Evolutionary conservation across 2,329 filamentous ascomycete genomes (phyloP).

Genomic region (Colletotrichum neosansevieriae): DNA sequence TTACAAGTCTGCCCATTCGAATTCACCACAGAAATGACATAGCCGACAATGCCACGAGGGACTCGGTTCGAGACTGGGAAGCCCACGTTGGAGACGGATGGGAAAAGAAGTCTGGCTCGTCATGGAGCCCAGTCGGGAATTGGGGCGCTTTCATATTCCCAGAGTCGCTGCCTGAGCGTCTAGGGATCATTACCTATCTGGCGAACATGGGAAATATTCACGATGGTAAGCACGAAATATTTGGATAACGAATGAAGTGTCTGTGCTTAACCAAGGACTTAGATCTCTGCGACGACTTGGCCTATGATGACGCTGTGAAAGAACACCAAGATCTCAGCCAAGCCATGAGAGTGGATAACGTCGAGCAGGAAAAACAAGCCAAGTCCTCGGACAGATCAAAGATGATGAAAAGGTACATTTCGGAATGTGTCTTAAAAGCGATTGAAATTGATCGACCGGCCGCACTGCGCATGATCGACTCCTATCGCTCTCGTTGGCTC

Average conservation of each 20-base stretch:
- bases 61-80: constrained; percentile 19
- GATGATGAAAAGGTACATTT: constrained; percentile 25
- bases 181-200: constrained; percentile 19
- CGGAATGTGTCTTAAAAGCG: constrained; percentile 8
- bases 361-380: neutral
- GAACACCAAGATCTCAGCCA: constrained; percentile 17
- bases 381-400: neutral
- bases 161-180: constrained; percentile 17
- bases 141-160: constrained; percentile 34
- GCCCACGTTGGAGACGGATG: constrained; percentile 11
- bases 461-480: constrained; percentile 28
- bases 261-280: too few species aligned
- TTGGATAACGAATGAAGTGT: neutral
- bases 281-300: constrained; percentile 25
- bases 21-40: constrained; percentile 22
- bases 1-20: constrained; percentile 24
- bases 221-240: neutral
- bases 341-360: constrained; percentile 1
- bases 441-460: constrained; percentile 12
- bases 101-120: constrained; percentile 22
- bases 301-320: constrained; percentile 19
- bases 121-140: constrained; percentile 21
- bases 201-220: constrained; percentile 30
- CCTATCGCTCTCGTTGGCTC: constrained; percentile 22
- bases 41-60: constrained; percentile 22